These are phyloP conservation scores for Dactylis glomerata DNA, from an alignment of 176 grass and related monocot genomes.

Conservation along the genomic window DNA sequence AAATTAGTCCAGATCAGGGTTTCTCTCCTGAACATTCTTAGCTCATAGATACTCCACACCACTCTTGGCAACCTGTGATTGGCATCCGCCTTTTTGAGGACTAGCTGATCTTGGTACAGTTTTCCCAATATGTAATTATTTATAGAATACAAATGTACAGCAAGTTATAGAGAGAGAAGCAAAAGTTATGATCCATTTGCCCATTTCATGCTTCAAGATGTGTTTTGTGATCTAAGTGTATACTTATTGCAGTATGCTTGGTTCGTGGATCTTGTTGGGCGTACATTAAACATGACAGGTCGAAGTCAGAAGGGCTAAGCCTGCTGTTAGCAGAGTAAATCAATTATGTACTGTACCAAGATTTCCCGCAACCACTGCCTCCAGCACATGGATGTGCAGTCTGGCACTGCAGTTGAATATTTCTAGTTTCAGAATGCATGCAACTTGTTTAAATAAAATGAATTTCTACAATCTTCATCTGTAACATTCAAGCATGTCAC, in stretches of 20 bases:
- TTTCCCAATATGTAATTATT: conserved; percentile 6
- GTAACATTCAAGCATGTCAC: background rate
- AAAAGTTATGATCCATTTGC: conserved; percentile 14
- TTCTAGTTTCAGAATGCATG: background rate
- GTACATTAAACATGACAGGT: background rate
- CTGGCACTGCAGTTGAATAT: background rate
- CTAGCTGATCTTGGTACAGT: background rate
- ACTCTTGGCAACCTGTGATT: background rate
- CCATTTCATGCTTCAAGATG: background rate
- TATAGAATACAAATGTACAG: conserved; percentile 8
- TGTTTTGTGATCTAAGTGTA: background rate
- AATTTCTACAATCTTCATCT: background rate
- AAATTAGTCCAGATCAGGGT: conserved; percentile 35
- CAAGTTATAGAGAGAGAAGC: conserved; percentile 9
- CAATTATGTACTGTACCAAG: background rate
- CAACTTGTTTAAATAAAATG: background rate
- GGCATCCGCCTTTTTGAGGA: conserved; percentile 37
- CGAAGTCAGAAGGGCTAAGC: background rate
- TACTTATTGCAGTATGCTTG: background rate
- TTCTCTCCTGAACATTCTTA: conserved; percentile 38
- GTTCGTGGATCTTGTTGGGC: background rate
- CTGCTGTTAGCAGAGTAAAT: background rate
- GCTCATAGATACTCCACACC: conserved; percentile 3
- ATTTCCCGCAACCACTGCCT: background rate
- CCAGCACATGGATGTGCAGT: background rate